These are phyloP conservation scores for Pelargonium australe DNA, from an alignment of 441 rosid genomes.

Conservation along the genomic window DNA sequence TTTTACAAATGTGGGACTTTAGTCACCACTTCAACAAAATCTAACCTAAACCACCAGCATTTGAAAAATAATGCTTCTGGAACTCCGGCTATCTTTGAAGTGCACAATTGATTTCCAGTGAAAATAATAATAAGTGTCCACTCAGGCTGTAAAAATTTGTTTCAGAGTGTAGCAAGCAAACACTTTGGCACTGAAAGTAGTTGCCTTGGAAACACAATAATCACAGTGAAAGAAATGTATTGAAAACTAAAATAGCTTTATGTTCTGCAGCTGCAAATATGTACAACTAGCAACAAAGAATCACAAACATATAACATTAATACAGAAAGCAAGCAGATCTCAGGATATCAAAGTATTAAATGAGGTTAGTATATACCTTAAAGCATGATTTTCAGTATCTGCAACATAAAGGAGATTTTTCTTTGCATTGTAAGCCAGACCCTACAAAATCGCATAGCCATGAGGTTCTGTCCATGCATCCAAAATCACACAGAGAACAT, in stretches of 20 bases:
- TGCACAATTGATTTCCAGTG: neutral
- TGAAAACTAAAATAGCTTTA: neutral
- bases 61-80: neutral
- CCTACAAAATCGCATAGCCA: slow-evolving; percentile 42
- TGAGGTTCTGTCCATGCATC: slow-evolving; percentile 8
- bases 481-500: slow-evolving; percentile 4
- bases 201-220: neutral
- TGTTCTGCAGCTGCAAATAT: neutral
- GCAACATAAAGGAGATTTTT: slow-evolving; percentile 84
- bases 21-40: too few relatives aligned
- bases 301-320: neutral
- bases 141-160: neutral
- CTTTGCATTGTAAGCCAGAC: slow-evolving; percentile 83
- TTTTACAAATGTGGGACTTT: too few relatives aligned
- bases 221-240: neutral
- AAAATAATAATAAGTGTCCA: neutral
- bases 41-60: neutral
- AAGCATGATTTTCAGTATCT: slow-evolving; percentile 93
- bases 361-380: slow-evolving; percentile 46
- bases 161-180: neutral
- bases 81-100: neutral
- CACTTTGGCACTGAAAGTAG: neutral
- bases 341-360: slow-evolving; percentile 13
- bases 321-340: neutral
- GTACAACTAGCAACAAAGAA: neutral